Percentiles rank a stretch among this genome's conserved stretches.
phyloP scores from a whole-genome alignment of 139 green algal species.

The Desmodesmus armatus region DNA sequence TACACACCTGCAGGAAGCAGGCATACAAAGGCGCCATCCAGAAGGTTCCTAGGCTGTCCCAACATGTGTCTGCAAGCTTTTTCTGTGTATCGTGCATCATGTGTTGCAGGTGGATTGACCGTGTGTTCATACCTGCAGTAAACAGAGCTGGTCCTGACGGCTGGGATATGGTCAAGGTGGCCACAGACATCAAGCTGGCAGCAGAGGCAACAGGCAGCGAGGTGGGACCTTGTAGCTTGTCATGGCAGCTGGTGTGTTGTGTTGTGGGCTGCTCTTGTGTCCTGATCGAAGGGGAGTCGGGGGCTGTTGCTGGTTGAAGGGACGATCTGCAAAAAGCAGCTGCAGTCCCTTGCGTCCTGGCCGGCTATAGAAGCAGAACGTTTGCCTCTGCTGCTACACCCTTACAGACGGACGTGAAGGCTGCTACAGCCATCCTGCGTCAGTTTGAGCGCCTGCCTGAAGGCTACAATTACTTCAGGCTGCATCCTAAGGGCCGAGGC shows the following conservation, averaged over 20 bases:
- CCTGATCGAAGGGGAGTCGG: neutral
- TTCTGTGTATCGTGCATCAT: too few species aligned
- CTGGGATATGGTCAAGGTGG: constrained; percentile 71
- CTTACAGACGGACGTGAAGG: neutral
- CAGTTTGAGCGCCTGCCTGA: neutral
- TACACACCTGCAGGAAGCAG: too few species aligned
- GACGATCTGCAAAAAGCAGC: too few species aligned
- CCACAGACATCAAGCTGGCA: constrained; percentile 11
- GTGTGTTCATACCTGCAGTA: constrained; percentile 69
- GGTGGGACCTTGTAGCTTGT: neutral
- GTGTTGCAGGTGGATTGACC: constrained; percentile 80
- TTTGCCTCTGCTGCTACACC: neutral
- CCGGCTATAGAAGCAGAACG: neutral
- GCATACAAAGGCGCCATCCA: too few species aligned
- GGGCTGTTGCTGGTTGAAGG: neutral
- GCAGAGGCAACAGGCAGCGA: constrained; percentile 32
- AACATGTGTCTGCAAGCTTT: too few species aligned
- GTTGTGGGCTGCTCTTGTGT: neutral
- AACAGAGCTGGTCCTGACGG: constrained; percentile 68
- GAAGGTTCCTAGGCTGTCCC: too few species aligned
- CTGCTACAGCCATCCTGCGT: neutral
- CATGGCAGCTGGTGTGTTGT: neutral
- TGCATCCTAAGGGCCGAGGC: constrained; percentile 92
- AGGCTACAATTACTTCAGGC: constrained; percentile 85
- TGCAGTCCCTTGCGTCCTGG: neutral